Evolutionary conservation across 2,329 filamentous ascomycete genomes (phyloP), one percentile per base, ranked within the genome.

Genomic region (Trichocomaceae sp.): DNA sequence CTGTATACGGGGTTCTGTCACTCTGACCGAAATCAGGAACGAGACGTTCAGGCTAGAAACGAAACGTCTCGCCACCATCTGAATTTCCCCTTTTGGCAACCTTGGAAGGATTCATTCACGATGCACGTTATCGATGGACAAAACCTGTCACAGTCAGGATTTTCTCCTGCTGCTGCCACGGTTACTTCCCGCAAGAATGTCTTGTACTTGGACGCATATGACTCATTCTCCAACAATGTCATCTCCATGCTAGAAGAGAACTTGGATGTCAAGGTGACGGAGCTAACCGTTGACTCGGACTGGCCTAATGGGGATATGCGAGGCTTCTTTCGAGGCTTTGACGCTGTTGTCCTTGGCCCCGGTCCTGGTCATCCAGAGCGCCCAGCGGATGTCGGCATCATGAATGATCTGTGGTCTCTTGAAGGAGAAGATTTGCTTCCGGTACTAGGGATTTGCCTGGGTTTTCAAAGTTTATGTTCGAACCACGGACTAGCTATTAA

Each of bases 161-260:
- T 37, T 8, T 42, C 39, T 42, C 19, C 39, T 20, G 39, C 39
- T 42, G 39, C 39, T 20, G 29, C n/a, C n/a, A 41, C 8, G n/a
- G 2, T 3, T 41, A 17, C 39, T n/a, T n/a, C 29, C 17, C 52
- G 45, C 19, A 53, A 52, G 19, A 41, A 41, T 57, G 86, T 97
- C 59, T 82, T 97, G 59, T 96, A 95, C 73, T 79, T 99, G 62
- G 93, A 97, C 70, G 91, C 92, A 59, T 95, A 95, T 72, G 93
- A 99, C 75, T 96, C 91, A 42, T 99, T 96, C 73, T 89, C 90
- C 54, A 91, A 95, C 74, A 97, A 96, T 74, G 93, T 97, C 64
- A 84, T 95, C 52, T 85, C 88, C 5, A 81, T 96, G 33, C 79
- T 97, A 47, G 81, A 86, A 62, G 83, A 85, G 3, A 78, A 83